Evolutionary conservation across 305 asterid genomes (phyloP), one percentile per base, ranked within the genome.

Genomic region (Fraxinus nigra): DNA sequence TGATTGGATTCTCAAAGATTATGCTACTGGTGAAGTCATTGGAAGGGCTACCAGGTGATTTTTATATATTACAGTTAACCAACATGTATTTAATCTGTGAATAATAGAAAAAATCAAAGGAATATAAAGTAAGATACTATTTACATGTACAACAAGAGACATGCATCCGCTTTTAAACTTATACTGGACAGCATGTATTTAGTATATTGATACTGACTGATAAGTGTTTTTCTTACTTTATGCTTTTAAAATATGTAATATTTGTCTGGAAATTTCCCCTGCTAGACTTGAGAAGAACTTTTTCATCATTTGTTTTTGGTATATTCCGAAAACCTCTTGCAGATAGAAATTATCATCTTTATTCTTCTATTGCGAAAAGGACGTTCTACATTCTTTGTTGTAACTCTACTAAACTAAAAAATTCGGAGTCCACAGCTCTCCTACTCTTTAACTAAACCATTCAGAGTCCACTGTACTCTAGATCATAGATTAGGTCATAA

Each of bases 21-120:
- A 88, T 80, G 89, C 96, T 38, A 92, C 85, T 82, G 96, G 93
- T 79, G 92, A 92, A 86, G 94, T 95, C 86, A 93, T 95, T 86
- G 98, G 98, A 84, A 90, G 98, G 82, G 98, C 95, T 78, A 95
- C 98, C 6, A 95, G 98, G 98, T 95, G 80, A 28, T 7, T 8
- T 10, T 18, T 61, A 18, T 20, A 61, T 20, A 61, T 8, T 18
- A 22, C 14, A 6, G 30, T 61, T 22, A 20, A 61, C 70, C 32
- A 61, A 61, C 13, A 61, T 61, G 70, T 61, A 20, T 18, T 20
- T 61, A 8, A 61, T 7, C 30, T 20, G 24, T 20, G 13, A 59
- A 59, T 10, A 59, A 59, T 51, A 61, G 70, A 61, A 22, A 28
- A 54, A 54, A 34, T 18, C n/a, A 10, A 34, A n/a, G 51, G 48